Evolutionary conservation across 495 filamentous ascomycete species (phyloP), one percentile per base, ranked within the genome.

Genomic region (Friedmanniomyces simplex): DNA sequence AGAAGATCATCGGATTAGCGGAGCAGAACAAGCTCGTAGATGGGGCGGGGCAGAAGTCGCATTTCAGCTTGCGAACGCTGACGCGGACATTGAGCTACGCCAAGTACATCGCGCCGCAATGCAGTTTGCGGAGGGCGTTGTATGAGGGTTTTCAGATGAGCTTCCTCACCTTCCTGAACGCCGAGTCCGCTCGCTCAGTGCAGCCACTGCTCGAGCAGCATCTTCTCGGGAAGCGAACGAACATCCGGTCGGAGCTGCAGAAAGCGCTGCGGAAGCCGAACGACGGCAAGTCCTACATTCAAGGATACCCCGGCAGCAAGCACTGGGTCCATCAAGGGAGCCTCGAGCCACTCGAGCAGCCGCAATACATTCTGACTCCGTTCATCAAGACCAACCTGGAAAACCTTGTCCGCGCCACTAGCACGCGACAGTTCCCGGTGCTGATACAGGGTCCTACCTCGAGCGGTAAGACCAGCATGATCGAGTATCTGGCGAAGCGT

Each of bases 121-220:
- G 95, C 72, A 89, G 88, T n/a, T 72, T 97, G 32, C 82, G 93
- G 8, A 74, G 94, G 60, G 86, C 90, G 25, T 71, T 96, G 7
- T 96, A 86, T 63, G 94, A 99, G 72, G 94, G 94, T 0, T 97
- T 96, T 68, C 90, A 86, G n/a, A 97, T 99, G 94, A 89, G 89
- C 58, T 99, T 97, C 60, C 72, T 94, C 36, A 97, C 94, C 0
- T 76, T 94, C 21, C 74, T 99, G 18, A 81, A 90, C 63, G 75
- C 78, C 65, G 78, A 84, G 24, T 96, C 91, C 0, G 88, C 91
- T 62, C 73, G 76, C 47, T 74, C 86, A 16, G 73, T 97, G 14
- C 73, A 83, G 45, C 87, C 91, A 0, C 69, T 94, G 12, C 88
- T 97, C 47, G 83, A 93, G 59, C 81, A 86, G 57, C 79, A 91